Conservation (phyloP, 345 rosid genomes). For the Erysimum cheiranthoides region DNA sequence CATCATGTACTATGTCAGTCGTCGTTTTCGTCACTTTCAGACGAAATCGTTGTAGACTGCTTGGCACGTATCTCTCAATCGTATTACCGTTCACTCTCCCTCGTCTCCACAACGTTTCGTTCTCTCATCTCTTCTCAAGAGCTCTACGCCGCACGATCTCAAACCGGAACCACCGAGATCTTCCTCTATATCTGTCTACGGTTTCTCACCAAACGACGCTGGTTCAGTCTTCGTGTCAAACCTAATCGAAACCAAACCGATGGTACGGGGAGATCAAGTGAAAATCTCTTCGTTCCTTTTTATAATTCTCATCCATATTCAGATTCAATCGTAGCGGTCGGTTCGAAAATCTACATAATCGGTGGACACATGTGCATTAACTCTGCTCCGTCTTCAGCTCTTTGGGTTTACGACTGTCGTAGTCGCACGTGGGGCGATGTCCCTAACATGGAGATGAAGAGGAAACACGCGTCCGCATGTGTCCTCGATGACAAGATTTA, state of each 20-base stretch:
- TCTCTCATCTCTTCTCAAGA: conserved; percentile 61
- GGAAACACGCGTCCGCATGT: conserved; percentile 60
- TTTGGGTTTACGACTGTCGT: conserved; percentile 70
- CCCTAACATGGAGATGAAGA: conserved; percentile 61
- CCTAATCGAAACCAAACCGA: conserved; percentile 45
- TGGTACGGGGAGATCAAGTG: neutral
- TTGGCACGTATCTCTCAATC: conserved; percentile 64
- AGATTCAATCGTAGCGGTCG: conserved; percentile 47
- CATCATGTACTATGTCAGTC: neutral
- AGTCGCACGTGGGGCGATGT: conserved; percentile 57
- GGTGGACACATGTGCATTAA: conserved; percentile 53
- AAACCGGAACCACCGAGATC: conserved; percentile 47
- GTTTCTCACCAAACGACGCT: conserved; percentile 22
- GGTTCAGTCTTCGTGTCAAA: conserved; percentile 27
- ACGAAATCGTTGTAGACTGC: conserved; percentile 63
- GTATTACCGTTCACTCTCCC: conserved; percentile 58
- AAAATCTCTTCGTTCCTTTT: conserved; percentile 46
- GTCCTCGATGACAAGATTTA: conserved; percentile 58
- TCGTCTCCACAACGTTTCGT: conserved; percentile 63
- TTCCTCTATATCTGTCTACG: conserved; percentile 61
- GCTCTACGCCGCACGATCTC: conserved; percentile 61
- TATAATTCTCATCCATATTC: neutral
- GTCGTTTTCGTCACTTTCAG: conserved; percentile 43
- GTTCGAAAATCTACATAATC: conserved; percentile 47
- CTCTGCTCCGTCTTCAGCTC: conserved; percentile 46